Evolutionary conservation across 2,329 filamentous ascomycete species (phyloP).

Genomic region (Arthrobotrys iridis): DNA sequence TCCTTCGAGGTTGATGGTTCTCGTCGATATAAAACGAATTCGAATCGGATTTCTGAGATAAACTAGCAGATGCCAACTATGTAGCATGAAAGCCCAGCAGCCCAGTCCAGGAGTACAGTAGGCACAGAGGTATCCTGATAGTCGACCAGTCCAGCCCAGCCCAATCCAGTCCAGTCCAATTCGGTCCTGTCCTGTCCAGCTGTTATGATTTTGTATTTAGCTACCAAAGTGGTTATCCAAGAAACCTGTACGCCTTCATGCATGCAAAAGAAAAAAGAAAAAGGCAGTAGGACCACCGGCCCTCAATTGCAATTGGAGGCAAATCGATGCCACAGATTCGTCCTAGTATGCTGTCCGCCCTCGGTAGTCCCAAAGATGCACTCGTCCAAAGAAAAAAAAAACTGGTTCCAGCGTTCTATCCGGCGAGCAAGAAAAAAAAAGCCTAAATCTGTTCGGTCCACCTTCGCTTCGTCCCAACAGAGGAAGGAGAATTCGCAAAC

Average conservation of each 20-base stretch:
- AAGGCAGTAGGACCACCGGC: conserved; percentile 8
- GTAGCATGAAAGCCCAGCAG: not conserved
- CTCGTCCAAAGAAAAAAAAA: conserved; percentile 52
- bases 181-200: not conserved
- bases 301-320: conserved; percentile 6
- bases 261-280: too few relatives aligned
- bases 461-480: not conserved
- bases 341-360: conserved; percentile 42
- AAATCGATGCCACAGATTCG: conserved; percentile 41
- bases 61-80: conserved; percentile 1
- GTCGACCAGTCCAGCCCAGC: not conserved
- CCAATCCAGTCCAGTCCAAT: conserved; percentile 3
- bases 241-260: not conserved
- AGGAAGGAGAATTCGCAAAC: conserved; percentile 5
- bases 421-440: conserved; percentile 21
- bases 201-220: too few relatives aligned
- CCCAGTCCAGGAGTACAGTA: not conserved
- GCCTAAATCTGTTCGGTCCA: conserved; percentile 30
- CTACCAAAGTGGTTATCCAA: not conserved
- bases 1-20: too few relatives aligned
- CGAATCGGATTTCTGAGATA: not conserved
- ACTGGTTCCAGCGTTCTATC: conserved; percentile 33
- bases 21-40: conserved; percentile 13
- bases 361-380: conserved; percentile 40
- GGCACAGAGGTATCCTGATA: not conserved